phyloP scores from a whole-genome alignment of 768 basidiomycete genomes.

The Pleurotus djamor region DNA sequence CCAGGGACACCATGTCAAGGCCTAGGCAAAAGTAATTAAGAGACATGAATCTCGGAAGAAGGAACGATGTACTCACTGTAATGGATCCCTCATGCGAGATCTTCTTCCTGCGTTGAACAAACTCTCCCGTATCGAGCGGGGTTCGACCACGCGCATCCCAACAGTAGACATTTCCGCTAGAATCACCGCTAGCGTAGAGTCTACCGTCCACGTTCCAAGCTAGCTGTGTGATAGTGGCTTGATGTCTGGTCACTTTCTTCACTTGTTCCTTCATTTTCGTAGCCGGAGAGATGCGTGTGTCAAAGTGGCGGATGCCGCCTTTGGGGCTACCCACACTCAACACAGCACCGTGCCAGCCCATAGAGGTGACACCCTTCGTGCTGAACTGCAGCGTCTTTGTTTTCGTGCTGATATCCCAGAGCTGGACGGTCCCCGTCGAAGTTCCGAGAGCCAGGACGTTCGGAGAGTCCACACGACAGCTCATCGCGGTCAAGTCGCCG shows the following conservation, averaged over 20 bases:
- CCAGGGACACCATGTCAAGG: constrained; percentile 91
- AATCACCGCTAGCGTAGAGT: constrained; percentile 75
- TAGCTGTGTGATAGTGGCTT: constrained; percentile 60
- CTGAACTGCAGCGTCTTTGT: constrained; percentile 52
- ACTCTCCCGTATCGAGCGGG: constrained; percentile 55
- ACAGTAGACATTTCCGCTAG: constrained; percentile 70
- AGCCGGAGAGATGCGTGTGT: constrained; percentile 52
- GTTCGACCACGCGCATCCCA: constrained; percentile 65
- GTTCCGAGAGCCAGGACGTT: constrained; percentile 60
- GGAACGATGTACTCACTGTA: constrained; percentile 34
- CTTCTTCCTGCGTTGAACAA: constrained; percentile 58
- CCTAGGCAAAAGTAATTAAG: constrained; percentile 44
- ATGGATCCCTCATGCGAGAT: constrained; percentile 66
- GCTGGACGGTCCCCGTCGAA: constrained; percentile 60
- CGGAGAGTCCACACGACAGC: constrained; percentile 32
- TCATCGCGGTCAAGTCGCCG: constrained; percentile 42
- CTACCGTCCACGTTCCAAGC: constrained; percentile 68
- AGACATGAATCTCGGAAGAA: constrained; percentile 51
- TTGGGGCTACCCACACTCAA: constrained; percentile 66
- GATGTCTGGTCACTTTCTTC: constrained; percentile 66
- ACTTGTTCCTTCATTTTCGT: constrained; percentile 59
- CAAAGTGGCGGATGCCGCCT: constrained; percentile 74
- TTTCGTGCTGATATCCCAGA: constrained; percentile 67
- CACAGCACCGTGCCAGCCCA: constrained; percentile 66
- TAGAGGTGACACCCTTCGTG: constrained; percentile 56